Base-by-base conservation (phyloP, 1,284 basidiomycete genomes). In the Microbotryum silenes-acaulis region DNA sequence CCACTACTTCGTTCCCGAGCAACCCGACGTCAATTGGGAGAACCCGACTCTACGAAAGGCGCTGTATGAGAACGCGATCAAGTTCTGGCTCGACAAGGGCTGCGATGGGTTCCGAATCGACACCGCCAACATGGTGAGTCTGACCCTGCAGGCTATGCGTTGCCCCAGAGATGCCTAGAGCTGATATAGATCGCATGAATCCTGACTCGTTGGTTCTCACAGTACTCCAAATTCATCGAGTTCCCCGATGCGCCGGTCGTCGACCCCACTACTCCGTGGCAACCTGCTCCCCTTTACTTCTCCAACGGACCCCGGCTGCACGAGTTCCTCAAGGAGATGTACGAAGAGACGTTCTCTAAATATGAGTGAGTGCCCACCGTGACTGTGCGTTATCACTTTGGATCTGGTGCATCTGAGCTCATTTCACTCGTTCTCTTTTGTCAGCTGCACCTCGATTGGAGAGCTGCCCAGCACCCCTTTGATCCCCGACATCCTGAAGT, bases 1-100 rank as follows among this genome's bases (percentile, higher is more conserved):
- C 53, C 86, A 88, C 74, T 72, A 88, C 9, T 89, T 84, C 74
- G 79, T 83, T 66, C 72, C 78, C 14, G 81, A 85, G 66, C 88
- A 89, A 75, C 88, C 87, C 0, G 88, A 89, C 73, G 75, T 88
- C 42, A 88, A 90, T 74, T 89, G 86, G 87, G 83, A 85, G 50
- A 84, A 86, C 71, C 79, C 80, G 0, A 25, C 14, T n/a, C 21
- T 42, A 12, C 45, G 33, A 9, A 25, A 37, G 14, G 57, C 60
- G 0, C 52, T 66, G 7, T 62, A 88, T 27, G 82, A 80, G 76
- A 81, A 83, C 49, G 75, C 84, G 46, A 85, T 89, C 80, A 74
- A 76, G 42, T 89, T 87, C 75, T 90, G 87, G 87, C 79, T 85
- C 27, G 80, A 85, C 61, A 78, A 83, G 9, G 86, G 87, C 6